Evolutionary conservation across 305 asterid genomes (phyloP), one percentile per base, ranked within the genome.

Genomic region (Coffea humblotiana): DNA sequence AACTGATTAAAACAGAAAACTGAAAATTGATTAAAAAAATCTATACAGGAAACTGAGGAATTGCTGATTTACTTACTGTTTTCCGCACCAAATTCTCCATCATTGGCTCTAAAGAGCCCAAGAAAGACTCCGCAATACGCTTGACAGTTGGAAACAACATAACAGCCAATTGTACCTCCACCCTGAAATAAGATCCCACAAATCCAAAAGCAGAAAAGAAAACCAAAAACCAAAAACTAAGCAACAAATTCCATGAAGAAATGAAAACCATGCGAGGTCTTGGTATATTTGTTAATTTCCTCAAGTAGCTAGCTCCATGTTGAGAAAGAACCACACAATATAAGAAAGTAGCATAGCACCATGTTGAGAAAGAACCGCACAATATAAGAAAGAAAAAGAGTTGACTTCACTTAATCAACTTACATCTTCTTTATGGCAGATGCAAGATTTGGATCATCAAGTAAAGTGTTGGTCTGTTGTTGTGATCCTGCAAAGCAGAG

Each of bases 401-500:
- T 79, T 72, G 82, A 79, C 72, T 79, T 72, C 78, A 72, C 72
- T 73, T 79, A 72, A 79, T 49, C 14, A 49, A 49, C 82, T 79
- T 72, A 79, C 82, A 61, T 45, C 65, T 71, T 56, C 25, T 78
- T 52, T 19, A 61, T 29, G 15, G 73, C 47, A 63, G 73, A 69
- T 27, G 76, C 67, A 47, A 72, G 16, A 25, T 32, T 37, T 25
- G 78, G 77, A 19, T 49, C 6, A 47, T 49, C 76, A 72, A 35
- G 40, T 65, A 63, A 64, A 64, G 5, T 61, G 71, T 47, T 27
- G 75, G 63, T 60, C 6, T 79, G 63, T 19, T 58, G 77, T 52
- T 16, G 56, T 43, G 77, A 13, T 71, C 69, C 54, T 2, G 66
- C 29, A 54, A 14, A 66, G 6, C 7, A 66, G 15, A 13, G 71